Conservation (phyloP, 2,329 filamentous ascomycete species). For the Diaporthe helianthi region DNA sequence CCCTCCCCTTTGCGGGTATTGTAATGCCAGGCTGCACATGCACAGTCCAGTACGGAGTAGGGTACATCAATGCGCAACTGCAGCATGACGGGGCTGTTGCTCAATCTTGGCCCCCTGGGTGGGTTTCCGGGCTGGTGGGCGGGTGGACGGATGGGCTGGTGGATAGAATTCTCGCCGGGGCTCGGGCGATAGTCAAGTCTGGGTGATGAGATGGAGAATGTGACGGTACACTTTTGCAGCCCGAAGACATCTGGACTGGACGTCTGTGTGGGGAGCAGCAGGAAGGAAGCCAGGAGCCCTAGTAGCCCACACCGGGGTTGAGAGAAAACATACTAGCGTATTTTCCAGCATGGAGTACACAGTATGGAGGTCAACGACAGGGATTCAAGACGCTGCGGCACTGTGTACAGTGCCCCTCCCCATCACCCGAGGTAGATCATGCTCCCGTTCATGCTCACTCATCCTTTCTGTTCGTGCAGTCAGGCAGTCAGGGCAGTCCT, state of each 20-base stretch:
- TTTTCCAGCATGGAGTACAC: not conserved
- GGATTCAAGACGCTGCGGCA: not conserved
- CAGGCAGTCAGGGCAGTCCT: no score
- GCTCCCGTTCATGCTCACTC: not conserved
- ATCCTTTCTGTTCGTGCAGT: not conserved
- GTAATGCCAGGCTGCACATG: not conserved
- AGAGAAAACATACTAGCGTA: not conserved
- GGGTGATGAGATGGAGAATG: constrained; percentile 16
- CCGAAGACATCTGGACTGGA: constrained; percentile 22
- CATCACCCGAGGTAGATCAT: constrained; percentile 10
- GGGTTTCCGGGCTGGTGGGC: not conserved
- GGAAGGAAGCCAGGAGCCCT: not conserved
- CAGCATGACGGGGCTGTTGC: not conserved
- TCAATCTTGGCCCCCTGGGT: not conserved
- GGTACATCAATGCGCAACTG: not conserved
- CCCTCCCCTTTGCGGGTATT: not conserved
- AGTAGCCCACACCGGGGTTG: constrained; percentile 6
- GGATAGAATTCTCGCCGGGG: constrained; percentile 1
- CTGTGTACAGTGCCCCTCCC: constrained; percentile 20
- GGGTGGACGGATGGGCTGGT: constrained; percentile 9
- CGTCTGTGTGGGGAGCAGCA: constrained; percentile 23
- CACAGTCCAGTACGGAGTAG: not conserved
- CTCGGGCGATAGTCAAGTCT: constrained; percentile 19
- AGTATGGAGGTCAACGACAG: not conserved
- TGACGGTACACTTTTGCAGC: constrained; percentile 21